A percentile compares a stretch with the other conserved stretches of the same genome.
Conservation (phyloP, 75 land plant genomes). For the Pinus tabuliformis region DNA sequence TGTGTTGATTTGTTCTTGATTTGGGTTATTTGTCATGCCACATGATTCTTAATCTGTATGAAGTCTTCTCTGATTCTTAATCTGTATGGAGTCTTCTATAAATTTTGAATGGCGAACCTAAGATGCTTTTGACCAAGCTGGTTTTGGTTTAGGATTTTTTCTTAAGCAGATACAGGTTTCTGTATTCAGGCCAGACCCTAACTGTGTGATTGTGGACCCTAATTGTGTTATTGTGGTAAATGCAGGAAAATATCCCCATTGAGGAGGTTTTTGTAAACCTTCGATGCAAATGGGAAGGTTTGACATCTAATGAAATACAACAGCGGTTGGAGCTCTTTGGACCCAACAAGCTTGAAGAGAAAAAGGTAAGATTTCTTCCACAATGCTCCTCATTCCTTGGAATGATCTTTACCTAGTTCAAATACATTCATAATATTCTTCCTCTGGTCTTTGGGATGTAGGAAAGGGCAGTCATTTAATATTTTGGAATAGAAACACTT, state of each 20-base stretch:
- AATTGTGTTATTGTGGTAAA: not conserved
- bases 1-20: too few relatives aligned
- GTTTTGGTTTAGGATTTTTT: not conserved
- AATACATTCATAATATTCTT: too few relatives aligned
- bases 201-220: not conserved
- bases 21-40: too few relatives aligned
- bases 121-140: not conserved
- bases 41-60: too few relatives aligned
- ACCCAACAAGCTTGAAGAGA: conserved; percentile 72
- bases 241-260: conserved; percentile 64
- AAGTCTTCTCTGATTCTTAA: too few relatives aligned
- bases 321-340: conserved; percentile 59
- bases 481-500: too few relatives aligned
- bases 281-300: conserved; percentile 53
- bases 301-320: conserved; percentile 35
- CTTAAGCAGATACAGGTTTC: not conserved
- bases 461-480: too few relatives aligned
- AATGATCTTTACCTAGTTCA: too few relatives aligned
- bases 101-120: not conserved
- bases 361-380: conserved; percentile 28
- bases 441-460: too few relatives aligned
- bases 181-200: not conserved
- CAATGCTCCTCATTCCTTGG: not conserved
- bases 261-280: conserved; percentile 65
- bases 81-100: too few relatives aligned